Evolutionary conservation across 768 basidiomycete species (phyloP).

Genomic region (Mycena crocata): DNA sequence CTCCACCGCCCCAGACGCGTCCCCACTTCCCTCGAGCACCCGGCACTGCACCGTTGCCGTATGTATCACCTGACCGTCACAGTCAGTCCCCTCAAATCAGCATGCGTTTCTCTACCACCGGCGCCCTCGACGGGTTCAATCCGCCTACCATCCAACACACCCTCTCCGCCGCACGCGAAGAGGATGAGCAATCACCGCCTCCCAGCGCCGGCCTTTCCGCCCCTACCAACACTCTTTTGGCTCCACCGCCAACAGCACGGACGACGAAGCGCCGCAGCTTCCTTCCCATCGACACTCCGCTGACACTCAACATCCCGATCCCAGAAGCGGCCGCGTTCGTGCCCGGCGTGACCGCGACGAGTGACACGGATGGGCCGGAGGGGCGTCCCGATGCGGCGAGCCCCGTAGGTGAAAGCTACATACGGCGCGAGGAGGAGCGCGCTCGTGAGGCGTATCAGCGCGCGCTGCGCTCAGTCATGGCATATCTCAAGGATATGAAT

Average conservation of each 20-base stretch:
- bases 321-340: conserved; percentile 74
- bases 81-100: conserved; percentile 71
- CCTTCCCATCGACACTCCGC: conserved; percentile 82
- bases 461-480: conserved; percentile 92
- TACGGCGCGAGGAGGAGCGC: conserved; percentile 77
- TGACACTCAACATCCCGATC: conserved; percentile 65
- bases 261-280: conserved; percentile 87
- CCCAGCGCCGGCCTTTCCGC: conserved; percentile 37
- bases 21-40: conserved; percentile 46
- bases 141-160: conserved; percentile 18
- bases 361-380: conserved; percentile 47
- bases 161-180: conserved; percentile 35
- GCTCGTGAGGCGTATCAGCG: conserved; percentile 78
- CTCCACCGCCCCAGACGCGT: conserved; percentile 46
- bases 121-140: conserved; percentile 63
- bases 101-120: conserved; percentile 78
- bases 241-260: conserved; percentile 57
- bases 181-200: conserved; percentile 39
- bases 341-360: conserved; percentile 58
- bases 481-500: conserved; percentile 95
- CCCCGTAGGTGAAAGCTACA: conserved; percentile 54
- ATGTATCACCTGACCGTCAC: conserved; percentile 46
- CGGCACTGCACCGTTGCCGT: conserved; percentile 37
- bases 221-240: conserved; percentile 51
- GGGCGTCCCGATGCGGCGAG: conserved; percentile 52